Conservation (phyloP, 139 green algal genomes). For the Chlamydomonas urium region DNA sequence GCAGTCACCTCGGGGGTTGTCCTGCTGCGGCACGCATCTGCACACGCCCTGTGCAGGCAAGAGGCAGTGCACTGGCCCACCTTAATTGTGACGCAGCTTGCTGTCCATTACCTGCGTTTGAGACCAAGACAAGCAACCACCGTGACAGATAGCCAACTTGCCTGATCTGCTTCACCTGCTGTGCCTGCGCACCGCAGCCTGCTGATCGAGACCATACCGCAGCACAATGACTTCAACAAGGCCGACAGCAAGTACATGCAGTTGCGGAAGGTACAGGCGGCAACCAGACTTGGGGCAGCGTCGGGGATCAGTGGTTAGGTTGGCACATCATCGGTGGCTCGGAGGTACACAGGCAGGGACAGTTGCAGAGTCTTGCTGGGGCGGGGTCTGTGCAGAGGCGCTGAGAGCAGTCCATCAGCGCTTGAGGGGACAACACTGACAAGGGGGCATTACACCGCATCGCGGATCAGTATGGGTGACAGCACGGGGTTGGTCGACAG, state of each 20-base stretch:
- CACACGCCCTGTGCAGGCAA: background rate
- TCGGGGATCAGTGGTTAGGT: background rate
- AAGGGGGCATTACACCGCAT: background rate
- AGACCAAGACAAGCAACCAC: no score
- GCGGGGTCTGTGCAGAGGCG: no score
- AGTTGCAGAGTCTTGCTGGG: no score
- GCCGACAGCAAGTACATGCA: constrained; percentile 25
- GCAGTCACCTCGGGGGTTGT: no score
- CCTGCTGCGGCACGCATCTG: background rate
- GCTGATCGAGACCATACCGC: constrained; percentile 72
- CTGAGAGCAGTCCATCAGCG: background rate
- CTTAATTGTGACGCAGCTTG: no score
- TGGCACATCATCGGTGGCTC: no score
- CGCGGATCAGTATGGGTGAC: no score
- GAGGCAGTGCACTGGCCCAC: no score
- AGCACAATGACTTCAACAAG: constrained; percentile 51
- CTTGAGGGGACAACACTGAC: background rate
- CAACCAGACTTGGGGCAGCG: background rate
- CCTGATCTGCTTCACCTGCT: background rate
- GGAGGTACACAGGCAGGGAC: no score
- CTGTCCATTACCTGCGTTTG: no score
- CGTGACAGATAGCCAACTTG: no score
- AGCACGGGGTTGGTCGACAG: no score
- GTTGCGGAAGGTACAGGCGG: constrained; percentile 36
- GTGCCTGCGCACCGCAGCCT: constrained; percentile 46